Conservation (phyloP, 257 asterid genomes). For the Nicotiana noctiflora region DNA sequence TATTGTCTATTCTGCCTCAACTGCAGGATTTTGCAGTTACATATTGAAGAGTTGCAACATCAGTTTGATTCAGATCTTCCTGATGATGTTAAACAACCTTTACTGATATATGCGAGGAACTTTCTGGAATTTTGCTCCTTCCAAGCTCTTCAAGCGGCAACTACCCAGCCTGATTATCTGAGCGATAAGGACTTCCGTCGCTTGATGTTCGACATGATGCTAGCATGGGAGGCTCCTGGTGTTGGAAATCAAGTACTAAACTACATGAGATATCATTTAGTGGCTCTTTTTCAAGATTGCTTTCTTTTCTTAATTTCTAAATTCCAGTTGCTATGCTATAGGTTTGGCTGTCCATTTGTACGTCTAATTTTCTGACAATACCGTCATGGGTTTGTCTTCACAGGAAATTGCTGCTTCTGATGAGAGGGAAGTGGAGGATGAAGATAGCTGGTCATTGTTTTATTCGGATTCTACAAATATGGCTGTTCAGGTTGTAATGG, state of each 20-base stretch:
- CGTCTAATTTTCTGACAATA: background rate
- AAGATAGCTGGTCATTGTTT: slow-evolving; percentile 73
- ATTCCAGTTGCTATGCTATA: background rate
- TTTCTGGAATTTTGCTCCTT: slow-evolving; percentile 71
- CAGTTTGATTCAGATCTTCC: slow-evolving; percentile 54
- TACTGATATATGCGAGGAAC: slow-evolving; percentile 52
- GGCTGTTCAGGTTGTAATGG: slow-evolving; percentile 76
- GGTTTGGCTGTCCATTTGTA: background rate
- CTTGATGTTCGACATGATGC: slow-evolving; percentile 85
- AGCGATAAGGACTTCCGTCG: slow-evolving; percentile 60
- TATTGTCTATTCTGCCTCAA: background rate
- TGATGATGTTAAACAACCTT: slow-evolving; percentile 43
- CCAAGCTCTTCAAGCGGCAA: slow-evolving; percentile 49
- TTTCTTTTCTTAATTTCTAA: background rate
- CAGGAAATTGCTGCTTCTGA: slow-evolving; percentile 45
- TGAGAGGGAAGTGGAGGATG: slow-evolving; percentile 60
- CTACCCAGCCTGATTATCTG: slow-evolving; percentile 49
- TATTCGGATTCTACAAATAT: slow-evolving; percentile 69
- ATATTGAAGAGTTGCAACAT: slow-evolving; percentile 46
- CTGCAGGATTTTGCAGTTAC: slow-evolving; percentile 53
- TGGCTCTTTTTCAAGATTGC: background rate
- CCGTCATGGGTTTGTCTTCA: slow-evolving; percentile 5
- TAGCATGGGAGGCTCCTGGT: slow-evolving; percentile 86
- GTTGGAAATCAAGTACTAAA: slow-evolving; percentile 33
- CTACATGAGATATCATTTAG: slow-evolving; percentile 33